Conservation (phyloP, 2,329 filamentous ascomycete genomes). For the Talaromyces sp. region DNA sequence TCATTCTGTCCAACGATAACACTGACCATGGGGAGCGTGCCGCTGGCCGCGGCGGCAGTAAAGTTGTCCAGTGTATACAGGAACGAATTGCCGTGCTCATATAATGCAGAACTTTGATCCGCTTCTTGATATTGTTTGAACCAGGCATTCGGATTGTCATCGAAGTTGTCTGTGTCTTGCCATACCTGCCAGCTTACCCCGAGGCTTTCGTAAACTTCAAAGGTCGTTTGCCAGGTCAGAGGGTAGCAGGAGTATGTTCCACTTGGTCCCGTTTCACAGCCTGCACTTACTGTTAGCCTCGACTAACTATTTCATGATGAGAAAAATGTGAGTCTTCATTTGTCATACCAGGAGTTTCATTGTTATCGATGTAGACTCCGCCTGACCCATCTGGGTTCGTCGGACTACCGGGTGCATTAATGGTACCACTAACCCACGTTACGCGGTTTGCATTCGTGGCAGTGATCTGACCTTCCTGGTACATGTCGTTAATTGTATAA, state of each 20-base stretch:
- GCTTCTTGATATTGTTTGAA: slow-evolving; percentile 49
- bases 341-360: slow-evolving; percentile 40
- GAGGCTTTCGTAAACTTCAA: slow-evolving; percentile 44
- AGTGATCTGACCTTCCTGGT: slow-evolving; percentile 47
- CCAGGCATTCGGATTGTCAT: slow-evolving; percentile 50
- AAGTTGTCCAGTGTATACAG: slow-evolving; percentile 43
- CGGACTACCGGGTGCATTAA: slow-evolving; percentile 46
- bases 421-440: slow-evolving; percentile 45
- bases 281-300: background rate
- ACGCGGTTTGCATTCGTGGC: slow-evolving; percentile 51
- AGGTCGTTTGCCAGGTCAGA: slow-evolving; percentile 49
- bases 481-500: slow-evolving; percentile 53
- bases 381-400: slow-evolving; percentile 35
- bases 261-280: slow-evolving; percentile 2
- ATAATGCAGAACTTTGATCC: slow-evolving; percentile 33
- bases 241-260: slow-evolving; percentile 43
- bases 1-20: slow-evolving; percentile 47
- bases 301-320: background rate
- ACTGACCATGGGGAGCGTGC: slow-evolving; percentile 46
- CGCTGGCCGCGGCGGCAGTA: slow-evolving; percentile 45
- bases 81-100: slow-evolving; percentile 43
- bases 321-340: background rate
- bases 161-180: slow-evolving; percentile 48
- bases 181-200: slow-evolving; percentile 48
- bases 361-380: slow-evolving; percentile 47